Conservation (phyloP, 108 stramenopile species). For the Epipyxis sp. region DNA sequence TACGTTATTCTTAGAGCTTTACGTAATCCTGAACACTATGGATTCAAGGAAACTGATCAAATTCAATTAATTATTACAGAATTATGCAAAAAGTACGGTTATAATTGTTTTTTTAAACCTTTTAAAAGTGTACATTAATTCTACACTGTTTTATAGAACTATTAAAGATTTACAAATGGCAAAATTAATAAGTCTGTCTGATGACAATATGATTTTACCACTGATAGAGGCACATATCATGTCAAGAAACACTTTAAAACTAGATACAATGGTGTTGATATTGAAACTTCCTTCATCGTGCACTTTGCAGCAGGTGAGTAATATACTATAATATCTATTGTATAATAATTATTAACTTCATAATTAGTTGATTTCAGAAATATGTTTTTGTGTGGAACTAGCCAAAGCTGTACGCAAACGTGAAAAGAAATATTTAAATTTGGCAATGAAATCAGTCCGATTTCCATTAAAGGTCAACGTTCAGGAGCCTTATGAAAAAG, state of each 20-base stretch:
- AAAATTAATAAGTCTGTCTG: constrained; percentile 16
- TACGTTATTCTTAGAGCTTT: no score
- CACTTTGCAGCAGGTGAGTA: constrained; percentile 27
- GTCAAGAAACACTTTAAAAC: not conserved
- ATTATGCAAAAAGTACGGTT: not conserved
- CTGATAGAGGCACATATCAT: not conserved
- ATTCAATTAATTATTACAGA: constrained; percentile 35
- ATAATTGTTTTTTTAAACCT: not conserved
- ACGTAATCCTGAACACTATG: no score
- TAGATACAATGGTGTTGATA: constrained; percentile 35
- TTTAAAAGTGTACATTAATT: constrained; percentile 38
- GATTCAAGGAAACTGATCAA: constrained; percentile 37
- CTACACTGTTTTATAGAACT: no score
- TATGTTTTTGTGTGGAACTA: constrained; percentile 44
- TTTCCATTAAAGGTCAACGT: constrained; percentile 18
- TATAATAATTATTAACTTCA: not conserved
- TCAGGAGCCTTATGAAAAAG: constrained; percentile 13
- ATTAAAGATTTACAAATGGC: constrained; percentile 42
- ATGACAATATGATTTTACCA: constrained; percentile 8
- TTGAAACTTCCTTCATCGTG: constrained; percentile 25
- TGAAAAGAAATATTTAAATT: constrained; percentile 43
- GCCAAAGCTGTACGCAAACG: constrained; percentile 38
- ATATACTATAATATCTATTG: not conserved
- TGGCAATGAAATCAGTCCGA: constrained; percentile 8
- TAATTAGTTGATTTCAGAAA: constrained; percentile 28